Evolutionary conservation across 176 grass and related monocot genomes (phyloP).

Genomic region (Stipa capillata): DNA sequence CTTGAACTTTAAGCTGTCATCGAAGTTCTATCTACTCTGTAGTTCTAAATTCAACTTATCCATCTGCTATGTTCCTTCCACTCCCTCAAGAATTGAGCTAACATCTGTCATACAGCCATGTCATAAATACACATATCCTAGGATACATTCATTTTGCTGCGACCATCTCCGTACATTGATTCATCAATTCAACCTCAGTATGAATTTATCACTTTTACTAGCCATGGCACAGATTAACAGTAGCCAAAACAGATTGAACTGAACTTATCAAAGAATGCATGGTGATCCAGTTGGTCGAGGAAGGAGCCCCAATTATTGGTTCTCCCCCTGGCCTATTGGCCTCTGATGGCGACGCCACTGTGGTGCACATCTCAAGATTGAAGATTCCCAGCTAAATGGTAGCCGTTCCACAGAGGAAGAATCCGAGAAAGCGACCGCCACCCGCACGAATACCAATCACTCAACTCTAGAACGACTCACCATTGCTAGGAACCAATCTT

Average conservation of each 20-base stretch:
- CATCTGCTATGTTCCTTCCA: not conserved
- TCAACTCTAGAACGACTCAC: not conserved
- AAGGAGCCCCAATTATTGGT: slow-evolving; percentile 17
- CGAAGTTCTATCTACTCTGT: not conserved
- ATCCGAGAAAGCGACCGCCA: slow-evolving; percentile 21
- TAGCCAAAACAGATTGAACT: not conserved
- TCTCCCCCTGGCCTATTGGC: not conserved
- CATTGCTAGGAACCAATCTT: slow-evolving; percentile 5
- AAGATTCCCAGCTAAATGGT: slow-evolving; percentile 35
- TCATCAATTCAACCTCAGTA: not conserved
- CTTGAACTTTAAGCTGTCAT: not conserved
- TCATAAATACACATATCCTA: not conserved
- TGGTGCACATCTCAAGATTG: slow-evolving; percentile 32
- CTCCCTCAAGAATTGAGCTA: not conserved
- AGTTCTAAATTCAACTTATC: not conserved
- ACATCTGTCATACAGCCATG: not conserved
- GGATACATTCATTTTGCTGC: not conserved
- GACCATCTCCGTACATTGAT: not conserved
- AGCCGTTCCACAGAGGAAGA: slow-evolving; percentile 4
- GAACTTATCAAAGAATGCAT: not conserved
- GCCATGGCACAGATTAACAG: not conserved
- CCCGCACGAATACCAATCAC: slow-evolving; percentile 12
- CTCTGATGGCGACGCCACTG: not conserved
- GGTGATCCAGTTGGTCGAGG: not conserved
- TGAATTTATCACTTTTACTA: too few relatives aligned